Evolutionary conservation across 169 alveolate species (phyloP), one percentile per base, ranked within the genome.

Genomic region (Plasmodium inui): DNA sequence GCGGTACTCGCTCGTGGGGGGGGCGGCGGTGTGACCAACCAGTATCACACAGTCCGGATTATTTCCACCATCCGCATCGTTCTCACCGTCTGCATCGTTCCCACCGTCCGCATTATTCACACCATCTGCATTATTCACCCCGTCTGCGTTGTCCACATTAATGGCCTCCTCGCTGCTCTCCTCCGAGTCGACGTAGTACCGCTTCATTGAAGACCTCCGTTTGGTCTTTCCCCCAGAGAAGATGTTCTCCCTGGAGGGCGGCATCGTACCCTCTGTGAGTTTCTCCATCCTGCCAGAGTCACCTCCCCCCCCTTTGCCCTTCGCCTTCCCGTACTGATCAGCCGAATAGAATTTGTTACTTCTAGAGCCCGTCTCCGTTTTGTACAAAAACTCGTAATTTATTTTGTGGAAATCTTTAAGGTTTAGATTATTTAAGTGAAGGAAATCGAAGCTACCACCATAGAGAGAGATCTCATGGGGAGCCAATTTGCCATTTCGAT

Each of bases 381-480:
- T 81, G 39, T 91, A 91, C 28, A 91, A 91, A 91, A 82, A 91
- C 3, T 91, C 84, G 83, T 91, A 91, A 82, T 91, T 50, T 81
- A 91, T 91, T 44, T 61, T 44, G 44, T 91, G 86, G 26, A 57
- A 46, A 46, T 74, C 95, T 30, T 82, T 91, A 17, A 91, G 71
- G 9, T 91, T 91, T 22, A 81, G 17, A 44, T 50, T 46, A 39
- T 91, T 91, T 72, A 91, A 82, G 76, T 91, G 95, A 44, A 91
- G 46, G 53, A 91, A 91, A 22, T 67, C 44, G 37, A 91, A 91
- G 30, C 28, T 32, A 30, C 95, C 95, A 17, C 92, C 95, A 82
- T 30, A 91, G 39, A 91, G 34, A 8, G 86, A 57, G 9, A 91
- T 71, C 55, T 91, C 86, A 70, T 91, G 72, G 19, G 95, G 95